Evolutionary conservation across 2,329 filamentous ascomycete species (phyloP).

Genomic region (Calonectria fujianensis): DNA sequence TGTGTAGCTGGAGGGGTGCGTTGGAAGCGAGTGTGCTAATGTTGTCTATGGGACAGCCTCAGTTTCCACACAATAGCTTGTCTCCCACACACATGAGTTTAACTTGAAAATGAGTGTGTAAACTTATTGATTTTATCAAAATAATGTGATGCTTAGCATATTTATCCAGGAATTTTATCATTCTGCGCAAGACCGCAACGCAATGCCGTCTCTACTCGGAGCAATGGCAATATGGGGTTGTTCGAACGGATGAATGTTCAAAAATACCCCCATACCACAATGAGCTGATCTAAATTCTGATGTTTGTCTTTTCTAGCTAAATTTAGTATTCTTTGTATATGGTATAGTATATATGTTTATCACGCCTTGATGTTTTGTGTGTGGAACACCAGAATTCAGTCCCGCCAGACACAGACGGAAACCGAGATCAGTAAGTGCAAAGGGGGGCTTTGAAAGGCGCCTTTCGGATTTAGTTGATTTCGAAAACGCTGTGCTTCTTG

Average conservation of each 20-base stretch:
- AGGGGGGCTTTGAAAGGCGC: not conserved
- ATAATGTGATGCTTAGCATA: not conserved
- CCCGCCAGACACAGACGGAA: not conserved
- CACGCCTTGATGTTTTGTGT: not conserved
- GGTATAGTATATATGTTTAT: not conserved
- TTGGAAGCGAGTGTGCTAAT: not conserved
- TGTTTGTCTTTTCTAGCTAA: too few species aligned
- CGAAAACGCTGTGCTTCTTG: not conserved
- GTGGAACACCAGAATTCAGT: not conserved
- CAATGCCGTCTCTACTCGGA: not conserved
- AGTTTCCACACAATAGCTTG: not conserved
- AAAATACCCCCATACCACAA: too few species aligned
- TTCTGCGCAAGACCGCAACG: not conserved
- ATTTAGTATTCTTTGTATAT: too few species aligned
- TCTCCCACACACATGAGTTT: not conserved
- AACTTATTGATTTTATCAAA: not conserved
- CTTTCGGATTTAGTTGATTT: not conserved
- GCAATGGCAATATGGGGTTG: too few species aligned
- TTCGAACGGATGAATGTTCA: too few species aligned
- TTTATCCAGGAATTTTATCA: not conserved
- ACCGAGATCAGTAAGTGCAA: not conserved
- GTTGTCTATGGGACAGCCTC: not conserved
- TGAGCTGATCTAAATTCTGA: too few species aligned
- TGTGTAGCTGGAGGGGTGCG: constrained; percentile 12
- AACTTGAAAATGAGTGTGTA: not conserved